Base-by-base conservation (phyloP, 768 basidiomycete genomes). In the Agaricus subrufescens region DNA sequence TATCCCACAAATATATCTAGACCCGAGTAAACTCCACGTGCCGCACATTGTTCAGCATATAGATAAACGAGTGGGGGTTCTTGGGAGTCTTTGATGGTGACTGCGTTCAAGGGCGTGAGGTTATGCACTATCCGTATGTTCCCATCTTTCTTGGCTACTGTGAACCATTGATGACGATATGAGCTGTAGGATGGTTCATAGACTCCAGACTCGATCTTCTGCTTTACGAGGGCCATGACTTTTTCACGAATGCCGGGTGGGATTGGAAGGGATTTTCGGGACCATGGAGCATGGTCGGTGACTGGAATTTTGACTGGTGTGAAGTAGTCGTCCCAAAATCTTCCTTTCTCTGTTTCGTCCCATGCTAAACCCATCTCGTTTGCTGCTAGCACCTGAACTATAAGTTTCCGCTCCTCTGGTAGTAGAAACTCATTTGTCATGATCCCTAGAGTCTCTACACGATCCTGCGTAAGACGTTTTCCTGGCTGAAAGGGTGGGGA, bases 101-200 rank as follows among this genome's bases (percentile, higher is more conserved):
- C 69, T 23, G 56, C 51, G 52, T 78, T 78, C 0, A 77, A 61
- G 0, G 70, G 73, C 48, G 73, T 67, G 0, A 78, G 56, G 45
- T 72, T 67, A 47, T 76, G 74, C 0, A 79, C 73, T 1, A 75
- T 61, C 5, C 69, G 52, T 0, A 79, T 53, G 0, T 63, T 45
- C 52, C 71, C 57, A 59, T 64, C 67, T 45, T 73, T 71, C 59
- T 77, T 77, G 0, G 67, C 29, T 0, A 77, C 72, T 23, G 63
- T 66, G 48, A 78, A 76, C 75, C 73, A 75, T 2, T 63, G 42
- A 0, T 69, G 70, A 4, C 69, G 58, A 48, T 77, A 78, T 0
- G 69, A 68, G 0, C 70, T 68, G 6, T 70, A 64, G 1, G 67
- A 68, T 11, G 68, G 65, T 54, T 77, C 68, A 49, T 75, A 77